Conservation (phyloP, 345 rosid species). For the Zanthoxylum bungeanum region DNA sequence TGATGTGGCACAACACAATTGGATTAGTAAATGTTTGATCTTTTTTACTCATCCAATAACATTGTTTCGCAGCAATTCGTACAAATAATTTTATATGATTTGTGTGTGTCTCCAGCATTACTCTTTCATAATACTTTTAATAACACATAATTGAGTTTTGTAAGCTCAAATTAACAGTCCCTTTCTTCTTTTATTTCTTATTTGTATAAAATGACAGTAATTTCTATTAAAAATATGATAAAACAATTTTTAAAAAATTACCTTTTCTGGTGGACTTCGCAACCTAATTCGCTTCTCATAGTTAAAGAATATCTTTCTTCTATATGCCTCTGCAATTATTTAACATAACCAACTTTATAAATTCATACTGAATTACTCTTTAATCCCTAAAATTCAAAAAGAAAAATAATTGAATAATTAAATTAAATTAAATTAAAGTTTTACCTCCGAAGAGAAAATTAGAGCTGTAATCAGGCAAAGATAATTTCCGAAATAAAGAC, state of each 20-base stretch:
- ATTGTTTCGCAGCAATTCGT: too few relatives aligned
- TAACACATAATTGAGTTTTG: background rate
- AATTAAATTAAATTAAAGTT: background rate
- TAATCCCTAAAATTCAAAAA: background rate
- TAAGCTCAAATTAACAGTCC: background rate
- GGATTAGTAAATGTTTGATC: too few relatives aligned
- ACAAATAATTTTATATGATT: too few relatives aligned
- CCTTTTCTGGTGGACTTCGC: constrained; percentile 96
- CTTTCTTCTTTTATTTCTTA: background rate
- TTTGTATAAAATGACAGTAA: background rate
- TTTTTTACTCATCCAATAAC: too few relatives aligned
- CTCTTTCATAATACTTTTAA: background rate
- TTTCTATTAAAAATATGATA: background rate
- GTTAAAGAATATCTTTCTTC: constrained; percentile 87
- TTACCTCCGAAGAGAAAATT: constrained; percentile 63
- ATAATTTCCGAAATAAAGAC: constrained; percentile 44
- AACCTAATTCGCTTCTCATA: constrained; percentile 95
- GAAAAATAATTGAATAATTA: background rate
- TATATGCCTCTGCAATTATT: constrained; percentile 52
- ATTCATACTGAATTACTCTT: background rate
- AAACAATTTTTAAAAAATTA: constrained; percentile 3
- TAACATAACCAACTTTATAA: background rate
- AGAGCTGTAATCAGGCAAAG: constrained; percentile 61
- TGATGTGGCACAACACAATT: too few relatives aligned
- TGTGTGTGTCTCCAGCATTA: too few relatives aligned